phyloP scores from a whole-genome alignment of 805 yeast species.

The Pichia gijzeniarum region DNA sequence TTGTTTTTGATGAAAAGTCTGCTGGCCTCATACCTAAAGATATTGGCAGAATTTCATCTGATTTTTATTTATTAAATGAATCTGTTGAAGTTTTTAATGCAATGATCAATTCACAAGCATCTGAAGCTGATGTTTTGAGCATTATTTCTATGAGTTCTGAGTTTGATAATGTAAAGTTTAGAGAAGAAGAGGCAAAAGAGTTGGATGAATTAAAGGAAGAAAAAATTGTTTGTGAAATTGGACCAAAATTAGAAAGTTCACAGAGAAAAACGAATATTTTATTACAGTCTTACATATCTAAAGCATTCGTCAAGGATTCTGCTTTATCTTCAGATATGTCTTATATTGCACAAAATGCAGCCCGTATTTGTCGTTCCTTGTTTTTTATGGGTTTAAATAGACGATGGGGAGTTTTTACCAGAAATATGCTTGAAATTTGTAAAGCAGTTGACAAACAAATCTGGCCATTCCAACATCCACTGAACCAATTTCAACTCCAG shows the following conservation, averaged over 20 bases:
- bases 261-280: conserved; percentile 85
- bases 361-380: conserved; percentile 87
- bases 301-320: conserved; percentile 64
- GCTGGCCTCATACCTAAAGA: conserved; percentile 80
- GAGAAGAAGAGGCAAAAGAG: conserved; percentile 84
- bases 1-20: conserved; percentile 80
- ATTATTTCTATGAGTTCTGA: conserved; percentile 90
- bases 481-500: conserved; percentile 80
- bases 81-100: conserved; percentile 86
- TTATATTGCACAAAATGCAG: conserved; percentile 93
- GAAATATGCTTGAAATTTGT: conserved; percentile 71
- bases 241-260: conserved; percentile 65
- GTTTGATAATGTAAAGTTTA: conserved; percentile 80
- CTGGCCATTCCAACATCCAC: conserved; percentile 90
- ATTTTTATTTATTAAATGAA: conserved; percentile 78
- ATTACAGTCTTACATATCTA: conserved; percentile 82
- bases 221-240: conserved; percentile 73
- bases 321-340: conserved; percentile 81
- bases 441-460: conserved; percentile 76
- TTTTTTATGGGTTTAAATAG: conserved; percentile 82
- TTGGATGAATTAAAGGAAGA: conserved; percentile 53
- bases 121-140: conserved; percentile 87
- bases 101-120: conserved; percentile 73
- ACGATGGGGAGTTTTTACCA: conserved; percentile 82
- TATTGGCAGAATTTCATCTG: conserved; percentile 90